These are phyloP conservation scores for Pichia sporocuriosa DNA, from an alignment of 805 yeast genomes.

Conservation along the genomic window DNA sequence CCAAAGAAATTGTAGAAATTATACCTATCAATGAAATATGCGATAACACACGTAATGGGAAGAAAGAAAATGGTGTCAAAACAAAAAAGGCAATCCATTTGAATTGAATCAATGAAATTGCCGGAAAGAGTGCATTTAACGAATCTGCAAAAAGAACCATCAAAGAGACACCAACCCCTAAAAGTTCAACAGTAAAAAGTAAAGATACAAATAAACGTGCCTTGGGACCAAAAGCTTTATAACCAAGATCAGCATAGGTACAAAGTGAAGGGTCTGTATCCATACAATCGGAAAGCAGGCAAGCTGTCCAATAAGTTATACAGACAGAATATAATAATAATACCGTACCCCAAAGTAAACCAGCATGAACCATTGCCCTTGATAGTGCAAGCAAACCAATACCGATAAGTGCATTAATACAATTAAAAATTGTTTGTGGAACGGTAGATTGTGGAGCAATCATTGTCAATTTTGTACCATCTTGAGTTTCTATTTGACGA, in stretches of 20 bases:
- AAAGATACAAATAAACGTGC: slow-evolving; percentile 71
- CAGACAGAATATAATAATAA: slow-evolving; percentile 54
- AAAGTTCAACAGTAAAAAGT: slow-evolving; percentile 66
- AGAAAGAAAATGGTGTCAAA: slow-evolving; percentile 72
- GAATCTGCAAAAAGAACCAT: slow-evolving; percentile 84
- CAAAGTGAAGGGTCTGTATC: slow-evolving; percentile 73
- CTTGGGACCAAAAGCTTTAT: slow-evolving; percentile 71
- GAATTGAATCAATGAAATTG: slow-evolving; percentile 45
- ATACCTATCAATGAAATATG: slow-evolving; percentile 52
- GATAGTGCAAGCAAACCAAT: slow-evolving; percentile 64
- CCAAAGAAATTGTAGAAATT: slow-evolving; percentile 44
- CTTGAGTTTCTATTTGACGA: slow-evolving; percentile 57
- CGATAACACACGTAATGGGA: slow-evolving; percentile 50
- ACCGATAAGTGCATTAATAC: slow-evolving; percentile 61
- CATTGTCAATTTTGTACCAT: slow-evolving; percentile 65
- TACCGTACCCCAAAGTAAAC: slow-evolving; percentile 59
- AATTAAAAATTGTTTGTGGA: slow-evolving; percentile 62
- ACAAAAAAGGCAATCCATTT: slow-evolving; percentile 63
- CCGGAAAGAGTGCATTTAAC: slow-evolving; percentile 58
- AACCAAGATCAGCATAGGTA: slow-evolving; percentile 86
- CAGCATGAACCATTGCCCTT: slow-evolving; percentile 56
- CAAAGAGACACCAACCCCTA: slow-evolving; percentile 78
- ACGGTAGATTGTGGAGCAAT: slow-evolving; percentile 77
- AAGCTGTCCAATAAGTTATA: slow-evolving; percentile 73
- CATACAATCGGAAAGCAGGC: slow-evolving; percentile 63